A percentile compares a stretch with the other conserved stretches of the same genome.
These are phyloP conservation scores for Pulveroboletus sp. DNA, from an alignment of 768 basidiomycete species.

Conservation along the genomic window DNA sequence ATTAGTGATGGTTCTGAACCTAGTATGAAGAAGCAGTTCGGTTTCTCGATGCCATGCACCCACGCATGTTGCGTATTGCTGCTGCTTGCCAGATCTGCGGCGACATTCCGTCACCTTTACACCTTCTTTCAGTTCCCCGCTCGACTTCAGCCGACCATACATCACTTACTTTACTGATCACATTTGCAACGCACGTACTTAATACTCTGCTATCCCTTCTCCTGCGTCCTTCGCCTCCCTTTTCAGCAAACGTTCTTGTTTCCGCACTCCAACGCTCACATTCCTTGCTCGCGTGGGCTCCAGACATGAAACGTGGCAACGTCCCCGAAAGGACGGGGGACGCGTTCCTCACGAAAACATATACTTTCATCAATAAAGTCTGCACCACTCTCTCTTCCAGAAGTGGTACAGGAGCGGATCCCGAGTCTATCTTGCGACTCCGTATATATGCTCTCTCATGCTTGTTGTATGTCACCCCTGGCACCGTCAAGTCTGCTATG, in stretches of 20 bases:
- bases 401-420: slow-evolving; percentile 9
- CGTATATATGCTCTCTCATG: slow-evolving; percentile 43
- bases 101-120: slow-evolving; percentile 8
- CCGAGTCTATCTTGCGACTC: slow-evolving; percentile 33
- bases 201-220: slow-evolving; percentile 36
- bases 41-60: slow-evolving; percentile 45
- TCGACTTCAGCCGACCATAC: slow-evolving; percentile 31
- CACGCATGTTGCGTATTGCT: slow-evolving; percentile 32
- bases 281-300: slow-evolving; percentile 53
- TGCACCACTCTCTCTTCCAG: slow-evolving; percentile 31
- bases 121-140: slow-evolving; percentile 43
- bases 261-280: slow-evolving; percentile 27
- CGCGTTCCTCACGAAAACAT: slow-evolving; percentile 54
- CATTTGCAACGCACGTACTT: slow-evolving; percentile 56
- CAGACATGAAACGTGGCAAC: slow-evolving; percentile 30
- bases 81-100: neutral
- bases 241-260: slow-evolving; percentile 25
- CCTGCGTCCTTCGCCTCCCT: slow-evolving; percentile 15
- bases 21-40: slow-evolving; percentile 53
- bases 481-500: slow-evolving; percentile 43
- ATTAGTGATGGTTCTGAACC: neutral
- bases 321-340: slow-evolving; percentile 55
- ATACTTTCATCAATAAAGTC: slow-evolving; percentile 45
- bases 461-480: slow-evolving; percentile 48
- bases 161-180: slow-evolving; percentile 53